These are phyloP conservation scores for Fraxinus dipetala DNA, from an alignment of 305 asterid species.

Conservation along the genomic window DNA sequence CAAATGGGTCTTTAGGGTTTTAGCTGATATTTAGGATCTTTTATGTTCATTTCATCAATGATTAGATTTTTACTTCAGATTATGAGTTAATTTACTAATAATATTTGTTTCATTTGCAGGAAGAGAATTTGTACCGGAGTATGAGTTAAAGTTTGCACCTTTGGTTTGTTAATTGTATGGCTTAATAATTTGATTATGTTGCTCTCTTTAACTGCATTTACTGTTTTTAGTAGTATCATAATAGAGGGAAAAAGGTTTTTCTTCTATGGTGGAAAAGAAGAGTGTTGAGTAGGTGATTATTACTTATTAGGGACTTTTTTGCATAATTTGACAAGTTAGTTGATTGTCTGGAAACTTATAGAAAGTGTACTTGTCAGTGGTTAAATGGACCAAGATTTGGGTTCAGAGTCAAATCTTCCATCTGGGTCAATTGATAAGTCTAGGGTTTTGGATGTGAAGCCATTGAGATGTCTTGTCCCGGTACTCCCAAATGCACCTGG, in stretches of 20 bases:
- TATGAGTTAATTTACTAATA: conserved; percentile 12
- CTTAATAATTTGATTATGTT: conserved; percentile 15
- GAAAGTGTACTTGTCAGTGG: conserved; percentile 11
- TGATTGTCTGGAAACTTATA: not conserved
- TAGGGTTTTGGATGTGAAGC: conserved; percentile 64
- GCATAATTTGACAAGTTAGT: conserved; percentile 1
- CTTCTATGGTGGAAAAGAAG: conserved; percentile 1
- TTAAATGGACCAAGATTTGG: conserved; percentile 64
- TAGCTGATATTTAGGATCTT: not conserved
- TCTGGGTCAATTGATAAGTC: conserved; percentile 56
- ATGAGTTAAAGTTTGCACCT: conserved; percentile 26
- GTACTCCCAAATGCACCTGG: conserved; percentile 63
- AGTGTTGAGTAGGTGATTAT: not conserved
- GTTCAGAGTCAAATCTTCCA: conserved; percentile 40
- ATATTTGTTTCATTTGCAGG: not conserved
- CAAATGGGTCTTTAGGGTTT: conserved; percentile 4
- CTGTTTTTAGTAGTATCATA: not conserved
- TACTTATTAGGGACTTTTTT: not conserved
- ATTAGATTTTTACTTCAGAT: not conserved
- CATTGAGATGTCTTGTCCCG: conserved; percentile 70
- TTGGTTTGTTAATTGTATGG: conserved; percentile 12
- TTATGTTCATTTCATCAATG: not conserved
- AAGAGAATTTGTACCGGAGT: not conserved
- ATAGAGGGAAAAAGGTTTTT: not conserved
- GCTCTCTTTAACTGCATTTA: not conserved